Base-by-base conservation (phyloP, 2,329 filamentous ascomycete genomes). In the Curvularia lunata region DNA sequence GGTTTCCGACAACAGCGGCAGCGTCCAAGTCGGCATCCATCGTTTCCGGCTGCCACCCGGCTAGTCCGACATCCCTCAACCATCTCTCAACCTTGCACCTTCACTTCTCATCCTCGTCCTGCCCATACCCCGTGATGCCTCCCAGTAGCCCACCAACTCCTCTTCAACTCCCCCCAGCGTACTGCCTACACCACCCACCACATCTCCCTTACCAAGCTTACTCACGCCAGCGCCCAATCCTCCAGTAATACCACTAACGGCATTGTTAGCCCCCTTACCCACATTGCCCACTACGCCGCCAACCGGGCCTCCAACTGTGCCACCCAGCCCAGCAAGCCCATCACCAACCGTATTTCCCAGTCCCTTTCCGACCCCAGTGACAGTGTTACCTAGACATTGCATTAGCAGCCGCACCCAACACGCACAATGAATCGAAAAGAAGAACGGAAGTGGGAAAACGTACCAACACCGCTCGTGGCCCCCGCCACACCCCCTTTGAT, bases 161-260 rank as follows among this genome's bases (percentile, higher is more conserved):
- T 41, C 66, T 71, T 1, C 69, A 0, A 80, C 78, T 23, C 79
- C 79, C 13, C 78, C 78, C 18, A 79, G 68, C 5, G 75, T 79
- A 12, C 73, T 77, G 6, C 77, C 75, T 6, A 81, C 61, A 2
- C 78, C 78, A 2, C 80, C 80, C 23, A 81, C 67, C 1, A 81
- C 66, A 64, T 82, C 77, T 0, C 80, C 80, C 46, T 76, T 78
- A 0, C 79, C 79, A 1, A 82, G 51, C 61, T 80, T 80, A 2
- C 75, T 76, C 5, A 82, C 77, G 1, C 79, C 79, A n/a, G 79
- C 77, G 4, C 79, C 80, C 2, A 81, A 48, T 3, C 80, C 80
- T 4, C 75, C 70, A 1, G 77, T 78, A 23, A 79, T 71, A 2
- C 78, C 77, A 5, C 69, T 67, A 1, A 80, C 77, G 7, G 78